Conservation (phyloP, 768 basidiomycete genomes). For the Gelatoporia subvermispora region DNA sequence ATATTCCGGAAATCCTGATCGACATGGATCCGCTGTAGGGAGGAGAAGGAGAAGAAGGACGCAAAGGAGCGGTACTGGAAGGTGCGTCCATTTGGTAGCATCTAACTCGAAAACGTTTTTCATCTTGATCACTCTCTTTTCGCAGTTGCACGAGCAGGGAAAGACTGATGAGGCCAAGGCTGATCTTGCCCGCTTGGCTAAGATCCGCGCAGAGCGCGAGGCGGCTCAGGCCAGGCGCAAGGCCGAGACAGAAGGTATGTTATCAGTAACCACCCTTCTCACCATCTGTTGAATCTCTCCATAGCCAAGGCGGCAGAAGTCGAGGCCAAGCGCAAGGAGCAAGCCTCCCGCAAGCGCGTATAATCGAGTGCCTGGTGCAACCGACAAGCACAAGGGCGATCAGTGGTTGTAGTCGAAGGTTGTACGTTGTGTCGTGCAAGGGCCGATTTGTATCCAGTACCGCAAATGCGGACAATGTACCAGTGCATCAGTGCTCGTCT, state of each 20-base stretch:
- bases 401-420: too few relatives aligned
- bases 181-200: constrained; percentile 80
- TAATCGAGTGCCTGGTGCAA: not conserved
- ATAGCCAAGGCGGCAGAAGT: constrained; percentile 62
- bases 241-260: constrained; percentile 79
- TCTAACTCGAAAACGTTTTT: not conserved
- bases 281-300: not conserved
- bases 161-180: constrained; percentile 89
- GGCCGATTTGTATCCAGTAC: too few relatives aligned
- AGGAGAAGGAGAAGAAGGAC: constrained; percentile 89
- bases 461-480: too few relatives aligned
- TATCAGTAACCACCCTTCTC: not conserved
- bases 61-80: constrained; percentile 87
- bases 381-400: too few relatives aligned
- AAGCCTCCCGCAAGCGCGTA: constrained; percentile 12
- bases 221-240: constrained; percentile 82
- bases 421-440: too few relatives aligned
- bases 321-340: constrained; percentile 50
- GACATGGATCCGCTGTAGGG: constrained; percentile 39
- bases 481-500: too few relatives aligned
- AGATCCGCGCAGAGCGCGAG: constrained; percentile 85
- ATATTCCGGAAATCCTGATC: too few relatives aligned
- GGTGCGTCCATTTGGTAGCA: constrained; percentile 33
- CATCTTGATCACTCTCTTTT: not conserved
- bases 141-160: constrained; percentile 73